Evolutionary conservation across 2,329 filamentous ascomycete species (phyloP).

Genomic region (Lachnellula subtilissima): DNA sequence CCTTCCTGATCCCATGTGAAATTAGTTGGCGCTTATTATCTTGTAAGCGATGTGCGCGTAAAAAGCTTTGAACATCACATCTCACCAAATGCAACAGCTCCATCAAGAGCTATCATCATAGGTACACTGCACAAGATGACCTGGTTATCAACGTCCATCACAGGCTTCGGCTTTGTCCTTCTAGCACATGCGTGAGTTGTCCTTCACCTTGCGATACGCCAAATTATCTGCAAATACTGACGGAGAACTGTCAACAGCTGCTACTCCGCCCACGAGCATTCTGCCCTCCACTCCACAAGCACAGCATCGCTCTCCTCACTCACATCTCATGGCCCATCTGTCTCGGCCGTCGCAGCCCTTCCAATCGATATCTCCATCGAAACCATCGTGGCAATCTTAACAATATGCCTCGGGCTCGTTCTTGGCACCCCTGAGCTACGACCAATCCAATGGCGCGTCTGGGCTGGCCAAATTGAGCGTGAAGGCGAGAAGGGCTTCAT

Average conservation of each 20-base stretch:
- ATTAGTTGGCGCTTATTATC: not conserved
- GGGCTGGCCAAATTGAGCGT: slow-evolving; percentile 79
- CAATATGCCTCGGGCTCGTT: slow-evolving; percentile 82
- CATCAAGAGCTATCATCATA: not conserved
- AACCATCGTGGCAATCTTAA: slow-evolving; percentile 70
- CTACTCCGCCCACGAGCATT: slow-evolving; percentile 94
- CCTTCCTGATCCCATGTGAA: not conserved
- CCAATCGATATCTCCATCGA: slow-evolving; percentile 87
- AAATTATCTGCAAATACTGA: not conserved
- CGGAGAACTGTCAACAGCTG: slow-evolving; percentile 52
- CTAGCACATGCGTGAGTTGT: slow-evolving; percentile 77
- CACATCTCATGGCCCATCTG: slow-evolving; percentile 38
- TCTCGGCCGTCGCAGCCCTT: slow-evolving; percentile 44
- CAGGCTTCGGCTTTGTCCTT: slow-evolving; percentile 69
- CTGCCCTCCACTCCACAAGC: slow-evolving; percentile 60
- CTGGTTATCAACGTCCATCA: slow-evolving; percentile 65
- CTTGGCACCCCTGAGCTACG: slow-evolving; percentile 70
- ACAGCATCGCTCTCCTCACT: slow-evolving; percentile 44
- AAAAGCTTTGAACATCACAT: not conserved
- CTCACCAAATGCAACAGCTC: not conserved
- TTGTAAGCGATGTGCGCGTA: not conserved
- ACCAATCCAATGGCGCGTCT: slow-evolving; percentile 78
- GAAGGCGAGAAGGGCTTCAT: slow-evolving; percentile 60
- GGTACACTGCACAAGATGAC: slow-evolving; percentile 49
- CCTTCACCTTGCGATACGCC: not conserved